Evolutionary conservation across 2,329 filamentous ascomycete species (phyloP), one percentile per base, ranked within the genome.

Genomic region (Botrytis medusae): DNA sequence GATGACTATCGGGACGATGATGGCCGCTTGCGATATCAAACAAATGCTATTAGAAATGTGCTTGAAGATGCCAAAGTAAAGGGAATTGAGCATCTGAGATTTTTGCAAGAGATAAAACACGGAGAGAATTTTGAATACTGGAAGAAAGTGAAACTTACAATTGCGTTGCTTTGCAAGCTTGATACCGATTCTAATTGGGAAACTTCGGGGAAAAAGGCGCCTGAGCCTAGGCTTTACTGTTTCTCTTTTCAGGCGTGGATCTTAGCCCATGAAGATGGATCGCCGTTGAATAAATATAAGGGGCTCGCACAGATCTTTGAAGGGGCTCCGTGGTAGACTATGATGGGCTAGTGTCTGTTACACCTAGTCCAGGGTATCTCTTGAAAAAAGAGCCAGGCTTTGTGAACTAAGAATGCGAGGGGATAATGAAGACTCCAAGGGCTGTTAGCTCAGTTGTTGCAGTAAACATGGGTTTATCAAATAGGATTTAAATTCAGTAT

Each of bases 51-150:
- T 22, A 0, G 2, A 22, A 0, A 6, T 57, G 16, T 68, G 29
- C 65, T 68, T 42, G 18, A 16, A 4, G 25, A 20, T 3, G 46
- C 48, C 0, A 42, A 68, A 48, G 20, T 6, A 12, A 9, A 32
- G 25, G 10, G 0, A 16, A 9, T 0, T 40, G 2, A 20, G 1
- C 32, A 18, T 32, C n/a, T 1, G 1, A 18, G 12, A 5, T 25
- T 25, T 29, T 29, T 68, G 16, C 9, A 9, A 42, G 16, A 2
- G 5, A 42, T 42, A 7, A 4, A 18, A 4, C 0, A 32, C 4
- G 10, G 18, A 20, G 4, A 2, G 1, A 68, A 42, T 1, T 57
- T 57, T n/a, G 2, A 42, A 22, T 25, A 9, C 34, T 68, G 65
- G 48, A 42, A 57, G 48, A 18, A 10, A 0, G 6, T 57, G 8